Conservation (phyloP, 306 rosid species). For the Phaseolus lunatus region DNA sequence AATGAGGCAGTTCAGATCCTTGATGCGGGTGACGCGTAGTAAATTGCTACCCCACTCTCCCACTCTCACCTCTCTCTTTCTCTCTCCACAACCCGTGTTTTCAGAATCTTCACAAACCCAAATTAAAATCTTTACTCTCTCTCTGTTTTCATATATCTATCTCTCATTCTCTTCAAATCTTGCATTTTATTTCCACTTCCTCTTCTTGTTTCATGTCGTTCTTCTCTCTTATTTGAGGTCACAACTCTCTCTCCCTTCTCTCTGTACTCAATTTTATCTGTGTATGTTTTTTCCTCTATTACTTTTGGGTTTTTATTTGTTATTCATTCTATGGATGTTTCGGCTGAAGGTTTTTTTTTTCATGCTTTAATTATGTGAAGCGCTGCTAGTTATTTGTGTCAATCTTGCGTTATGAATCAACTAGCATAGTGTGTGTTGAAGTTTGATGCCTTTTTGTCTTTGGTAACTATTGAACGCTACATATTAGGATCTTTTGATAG, state of each 20-base stretch:
- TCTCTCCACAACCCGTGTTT: not conserved
- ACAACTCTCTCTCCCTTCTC: constrained; percentile 14
- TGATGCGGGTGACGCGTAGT: not conserved
- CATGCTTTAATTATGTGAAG: too few species aligned
- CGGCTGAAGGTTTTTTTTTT: not conserved
- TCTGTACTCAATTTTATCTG: not conserved
- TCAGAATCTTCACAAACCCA: not conserved
- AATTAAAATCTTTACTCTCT: not conserved
- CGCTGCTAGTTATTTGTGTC: not conserved
- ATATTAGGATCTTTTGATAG: too few species aligned
- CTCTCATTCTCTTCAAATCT: not conserved
- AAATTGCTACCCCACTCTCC: not conserved
- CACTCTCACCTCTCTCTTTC: not conserved
- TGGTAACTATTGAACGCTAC: not conserved
- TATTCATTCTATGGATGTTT: not conserved
- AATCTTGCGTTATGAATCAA: not conserved
- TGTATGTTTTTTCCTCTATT: not conserved
- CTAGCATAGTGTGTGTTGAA: not conserved
- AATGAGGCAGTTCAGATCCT: constrained; percentile 17
- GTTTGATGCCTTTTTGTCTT: not conserved
- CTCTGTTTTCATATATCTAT: not conserved
- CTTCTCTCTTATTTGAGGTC: constrained; percentile 36
- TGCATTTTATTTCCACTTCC: not conserved
- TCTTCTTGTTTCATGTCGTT: not conserved
- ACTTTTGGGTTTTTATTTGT: not conserved